Evolutionary conservation across 805 yeast species (phyloP).

Genomic region (Jamesozyma hellenica): DNA sequence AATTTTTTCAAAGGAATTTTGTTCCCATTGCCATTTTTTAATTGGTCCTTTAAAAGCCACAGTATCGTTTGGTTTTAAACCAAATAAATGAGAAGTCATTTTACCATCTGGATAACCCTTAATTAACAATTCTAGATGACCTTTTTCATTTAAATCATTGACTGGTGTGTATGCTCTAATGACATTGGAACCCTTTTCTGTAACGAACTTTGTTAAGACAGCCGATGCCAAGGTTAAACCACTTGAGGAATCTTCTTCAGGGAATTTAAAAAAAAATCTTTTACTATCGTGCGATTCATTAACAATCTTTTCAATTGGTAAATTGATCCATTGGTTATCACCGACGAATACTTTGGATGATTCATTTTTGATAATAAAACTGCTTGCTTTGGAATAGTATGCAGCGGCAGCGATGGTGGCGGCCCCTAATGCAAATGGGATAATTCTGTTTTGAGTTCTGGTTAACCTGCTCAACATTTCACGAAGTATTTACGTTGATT

Average conservation of each 20-base stretch:
- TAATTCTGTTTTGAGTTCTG: constrained; percentile 12
- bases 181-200: constrained; percentile 77
- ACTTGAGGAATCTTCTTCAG: constrained; percentile 51
- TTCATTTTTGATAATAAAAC: neutral
- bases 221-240: constrained; percentile 78
- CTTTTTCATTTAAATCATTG: constrained; percentile 57
- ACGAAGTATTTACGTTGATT: neutral
- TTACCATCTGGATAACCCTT: constrained; percentile 81
- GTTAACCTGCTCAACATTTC: constrained; percentile 19
- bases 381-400: constrained; percentile 4
- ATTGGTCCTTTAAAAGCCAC: constrained; percentile 91
- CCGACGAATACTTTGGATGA: constrained; percentile 38
- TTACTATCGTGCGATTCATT: constrained; percentile 55
- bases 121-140: constrained; percentile 68
- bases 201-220: constrained; percentile 68
- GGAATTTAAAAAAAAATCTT: constrained; percentile 60
- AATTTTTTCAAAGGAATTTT: constrained; percentile 72
- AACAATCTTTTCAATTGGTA: constrained; percentile 37
- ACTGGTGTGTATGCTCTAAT: constrained; percentile 87
- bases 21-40: constrained; percentile 80
- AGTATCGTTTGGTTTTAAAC: constrained; percentile 67
- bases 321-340: constrained; percentile 62
- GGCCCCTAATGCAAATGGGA: constrained; percentile 38
- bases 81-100: constrained; percentile 63
- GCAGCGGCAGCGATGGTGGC: constrained; percentile 33